Evolutionary conservation across 2,329 filamentous ascomycete genomes (phyloP).

Genomic region (Zalaria obscura): DNA sequence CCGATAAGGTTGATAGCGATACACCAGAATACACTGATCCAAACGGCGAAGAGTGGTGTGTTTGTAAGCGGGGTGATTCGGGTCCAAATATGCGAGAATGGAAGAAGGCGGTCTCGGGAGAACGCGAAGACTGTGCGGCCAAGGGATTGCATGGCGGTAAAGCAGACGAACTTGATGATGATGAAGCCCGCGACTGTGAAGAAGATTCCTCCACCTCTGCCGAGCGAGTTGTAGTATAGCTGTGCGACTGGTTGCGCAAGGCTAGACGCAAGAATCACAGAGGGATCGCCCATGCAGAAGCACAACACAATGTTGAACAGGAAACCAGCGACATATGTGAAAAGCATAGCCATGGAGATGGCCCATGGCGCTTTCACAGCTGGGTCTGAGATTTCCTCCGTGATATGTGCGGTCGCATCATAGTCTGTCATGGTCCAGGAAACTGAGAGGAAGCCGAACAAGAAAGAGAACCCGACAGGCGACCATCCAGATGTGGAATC

Average conservation of each 20-base stretch:
- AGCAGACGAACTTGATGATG: constrained; percentile 45
- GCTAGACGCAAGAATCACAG: constrained; percentile 29
- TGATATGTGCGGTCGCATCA: constrained; percentile 33
- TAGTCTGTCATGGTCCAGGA: constrained; percentile 48
- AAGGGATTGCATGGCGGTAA: constrained; percentile 45
- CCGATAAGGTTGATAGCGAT: constrained; percentile 45
- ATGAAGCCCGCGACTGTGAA: constrained; percentile 43
- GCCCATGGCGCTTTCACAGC: constrained; percentile 39
- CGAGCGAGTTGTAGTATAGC: constrained; percentile 44
- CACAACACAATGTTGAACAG: constrained; percentile 44
- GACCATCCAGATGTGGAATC: constrained; percentile 38
- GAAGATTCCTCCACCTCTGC: constrained; percentile 37
- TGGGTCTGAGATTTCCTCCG: constrained; percentile 38
- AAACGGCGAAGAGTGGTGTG: constrained; percentile 40
- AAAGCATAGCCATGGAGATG: constrained; percentile 40
- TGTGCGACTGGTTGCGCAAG: constrained; percentile 41
- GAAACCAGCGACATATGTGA: constrained; percentile 41
- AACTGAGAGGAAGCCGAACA: constrained; percentile 46
- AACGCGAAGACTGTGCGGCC: constrained; percentile 42
- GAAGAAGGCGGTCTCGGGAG: constrained; percentile 37
- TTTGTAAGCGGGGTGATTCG: constrained; percentile 34
- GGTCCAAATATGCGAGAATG: constrained; percentile 34
- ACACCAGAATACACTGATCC: constrained; percentile 40
- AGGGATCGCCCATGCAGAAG: constrained; percentile 40
- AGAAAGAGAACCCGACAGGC: constrained; percentile 39